A percentile compares a stretch with the other conserved stretches of the same genome.
These are phyloP conservation scores for Didymella segeticola DNA, from an alignment of 2,329 filamentous ascomycete genomes.

Conservation along the genomic window DNA sequence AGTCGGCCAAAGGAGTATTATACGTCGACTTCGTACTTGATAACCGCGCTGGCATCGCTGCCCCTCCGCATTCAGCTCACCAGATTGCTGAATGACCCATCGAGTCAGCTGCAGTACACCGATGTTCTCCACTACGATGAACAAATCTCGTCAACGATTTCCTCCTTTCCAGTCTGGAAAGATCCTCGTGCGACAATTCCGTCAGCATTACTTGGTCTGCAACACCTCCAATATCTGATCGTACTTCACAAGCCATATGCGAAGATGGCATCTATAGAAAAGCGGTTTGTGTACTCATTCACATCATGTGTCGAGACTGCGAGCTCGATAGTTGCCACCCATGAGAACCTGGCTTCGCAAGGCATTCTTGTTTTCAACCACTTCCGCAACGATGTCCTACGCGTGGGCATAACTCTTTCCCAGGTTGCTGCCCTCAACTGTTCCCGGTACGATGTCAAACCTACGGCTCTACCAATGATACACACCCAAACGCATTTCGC, in stretches of 20 bases:
- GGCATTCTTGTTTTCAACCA: constrained; percentile 34
- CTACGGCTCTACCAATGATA: constrained; percentile 5
- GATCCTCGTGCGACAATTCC: constrained; percentile 25
- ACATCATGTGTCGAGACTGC: constrained; percentile 38
- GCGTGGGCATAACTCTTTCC: constrained; percentile 35
- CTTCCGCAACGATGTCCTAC: constrained; percentile 40
- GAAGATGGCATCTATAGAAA: constrained; percentile 30
- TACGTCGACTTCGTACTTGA: constrained; percentile 41
- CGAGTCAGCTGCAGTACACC: constrained; percentile 35
- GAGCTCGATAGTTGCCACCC: constrained; percentile 32
- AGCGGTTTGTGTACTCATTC: constrained; percentile 42
- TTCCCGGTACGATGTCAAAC: constrained; percentile 9
- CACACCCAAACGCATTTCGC: constrained; percentile 10
- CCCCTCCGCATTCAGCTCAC: constrained; percentile 42
- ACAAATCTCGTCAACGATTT: constrained; percentile 33
- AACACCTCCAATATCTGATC: constrained; percentile 44
- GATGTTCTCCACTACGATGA: constrained; percentile 45
- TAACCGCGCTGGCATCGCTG: constrained; percentile 32
- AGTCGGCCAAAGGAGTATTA: constrained; percentile 35
- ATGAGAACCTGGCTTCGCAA: constrained; percentile 31
- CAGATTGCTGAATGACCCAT: constrained; percentile 43
- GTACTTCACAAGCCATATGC: constrained; percentile 46
- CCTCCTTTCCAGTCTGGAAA: constrained; percentile 35
- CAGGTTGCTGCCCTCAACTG: constrained; percentile 39
- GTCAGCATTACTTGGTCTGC: constrained; percentile 37